Evolutionary conservation across 2,329 filamentous ascomycete genomes (phyloP).

Genomic region (Pseudocercospora fijiensis): DNA sequence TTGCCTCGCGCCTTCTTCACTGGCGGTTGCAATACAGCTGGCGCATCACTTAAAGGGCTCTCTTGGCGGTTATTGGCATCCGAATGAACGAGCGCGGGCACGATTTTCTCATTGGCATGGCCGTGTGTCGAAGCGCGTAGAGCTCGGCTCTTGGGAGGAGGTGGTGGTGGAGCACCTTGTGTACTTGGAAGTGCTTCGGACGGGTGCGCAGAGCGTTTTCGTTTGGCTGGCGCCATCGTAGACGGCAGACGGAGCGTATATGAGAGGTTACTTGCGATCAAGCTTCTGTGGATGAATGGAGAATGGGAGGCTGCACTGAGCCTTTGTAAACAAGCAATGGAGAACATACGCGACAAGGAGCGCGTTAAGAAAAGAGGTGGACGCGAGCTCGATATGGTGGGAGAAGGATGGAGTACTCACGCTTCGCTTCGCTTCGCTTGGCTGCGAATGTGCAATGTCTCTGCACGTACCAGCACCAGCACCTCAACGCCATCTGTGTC

Average conservation of each 20-base stretch:
- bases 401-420: neutral
- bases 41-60: slow-evolving; percentile 40
- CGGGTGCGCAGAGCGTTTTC: slow-evolving; percentile 27
- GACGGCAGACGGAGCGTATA: neutral
- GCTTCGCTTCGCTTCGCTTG: neutral
- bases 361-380: neutral
- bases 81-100: slow-evolving; percentile 30
- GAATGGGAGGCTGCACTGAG: neutral
- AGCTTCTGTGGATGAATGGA: neutral
- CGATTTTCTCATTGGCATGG: slow-evolving; percentile 36
- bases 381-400: neutral
- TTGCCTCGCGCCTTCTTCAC: slow-evolving; percentile 14
- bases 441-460: neutral
- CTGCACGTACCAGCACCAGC: slow-evolving; percentile 1
- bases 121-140: slow-evolving; percentile 47
- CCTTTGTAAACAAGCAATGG: slow-evolving; percentile 2
- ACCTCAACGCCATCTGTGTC: neutral
- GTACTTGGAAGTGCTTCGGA: slow-evolving; percentile 2
- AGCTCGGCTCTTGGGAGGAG: slow-evolving; percentile 20
- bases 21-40: slow-evolving; percentile 35
- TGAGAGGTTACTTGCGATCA: neutral
- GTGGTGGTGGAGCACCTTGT: slow-evolving; percentile 9
- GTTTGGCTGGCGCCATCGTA: slow-evolving; percentile 30
- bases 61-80: slow-evolving; percentile 29
- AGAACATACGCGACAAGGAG: slow-evolving; percentile 3